Base-by-base conservation (phyloP, 805 yeast genomes). In the Ogataea paraovalis region DNA sequence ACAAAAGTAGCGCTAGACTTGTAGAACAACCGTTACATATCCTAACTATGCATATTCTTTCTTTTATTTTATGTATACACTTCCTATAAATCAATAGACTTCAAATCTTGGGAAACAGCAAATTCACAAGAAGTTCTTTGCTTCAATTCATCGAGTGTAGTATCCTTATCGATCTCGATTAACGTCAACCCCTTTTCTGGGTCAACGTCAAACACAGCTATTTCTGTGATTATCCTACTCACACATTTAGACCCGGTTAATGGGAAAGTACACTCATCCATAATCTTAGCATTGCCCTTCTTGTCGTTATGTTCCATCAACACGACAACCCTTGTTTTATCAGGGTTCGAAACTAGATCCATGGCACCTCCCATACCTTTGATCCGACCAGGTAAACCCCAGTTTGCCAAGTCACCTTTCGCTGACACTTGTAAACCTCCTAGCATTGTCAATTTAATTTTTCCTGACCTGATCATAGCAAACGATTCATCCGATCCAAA, bases 351-450 rank as follows among this genome's bases (percentile, higher is more conserved):
- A 5, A 73, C 79, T 21, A 75, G 66, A 54, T 74, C 79, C 79
- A 76, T 76, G 21, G 79, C 79, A 16, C 80, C 79, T 22, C 80
- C 80, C 74, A 75, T 76, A 18, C 80, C 80, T 56, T 72, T 74
- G 39, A 75, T 70, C 48, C 69, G 63, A 7, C 79, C 79, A 1
- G 80, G 79, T 3, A 75, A 63, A 22, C 74, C 77, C 79, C 80
- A 75, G 57, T 75, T 75, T 36, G 80, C 80, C 34, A 75, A 66
- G 48, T 76, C 80, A 34, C 80, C 80, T 41, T 50, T 60, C 39
- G 66, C 65, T 1, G 78, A 70, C 5, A 76, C 79, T 56, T 75
- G 79, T 60, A 75, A 65, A 12, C 76, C 79, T 4, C 80, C 80
- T 14, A 75, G 61, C 39, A 75, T 66, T 1, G 78, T 68, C 47